Base-by-base conservation (phyloP, 768 basidiomycete genomes). In the Lactarius hatsudake region DNA sequence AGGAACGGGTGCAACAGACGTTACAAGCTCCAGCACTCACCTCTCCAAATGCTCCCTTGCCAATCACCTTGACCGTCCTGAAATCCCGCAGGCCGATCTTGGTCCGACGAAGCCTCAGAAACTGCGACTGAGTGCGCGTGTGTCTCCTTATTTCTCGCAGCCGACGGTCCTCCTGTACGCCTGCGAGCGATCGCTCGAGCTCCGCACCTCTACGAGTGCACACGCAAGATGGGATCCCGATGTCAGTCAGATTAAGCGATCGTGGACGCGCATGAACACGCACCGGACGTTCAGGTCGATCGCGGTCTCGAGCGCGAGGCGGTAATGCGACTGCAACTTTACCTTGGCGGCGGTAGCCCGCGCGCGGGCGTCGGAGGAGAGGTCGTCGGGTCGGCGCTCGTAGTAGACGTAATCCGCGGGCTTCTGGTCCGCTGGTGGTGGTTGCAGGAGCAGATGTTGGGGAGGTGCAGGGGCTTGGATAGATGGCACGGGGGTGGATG, bases 11-110 rank as follows among this genome's bases (percentile, higher is more conserved):
- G 12, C 30, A 32, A 8, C 5, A 45, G n/a, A n/a, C n/a, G n/a
- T n/a, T n/a, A n/a, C n/a, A n/a, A n/a, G 51, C 51, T 55, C n/a
- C 34, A 20, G 28, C 15, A 77, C 84, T 51, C 73, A 94, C 94
- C 82, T 99, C 96, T 74, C 97, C 96, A 74, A 99, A 99, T 18
- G 97, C 97, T 69, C 97, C 97, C 79, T 97, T 98, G n/a, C 97
- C 97, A 71, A 99, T 99, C 58, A 99, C 95, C 77, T 98, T 98
- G 73, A 99, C 94, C 8, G 96, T 98, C 71, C 89, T 82, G 80
- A 99, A 99, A 77, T 98, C 93, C 68, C 88, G 87, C 67, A 98
- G 79, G 5, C 95, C 94, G 23, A 99, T 84, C 73, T 91, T 92
- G 28, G 97, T 98, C 61, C 96, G 82, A 61, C 90, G 84, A 56